A percentile compares a stretch with the other conserved stretches of the same genome.
Evolutionary conservation across 805 yeast species (phyloP).

Genomic region (Schwanniomyces yamadae): DNA sequence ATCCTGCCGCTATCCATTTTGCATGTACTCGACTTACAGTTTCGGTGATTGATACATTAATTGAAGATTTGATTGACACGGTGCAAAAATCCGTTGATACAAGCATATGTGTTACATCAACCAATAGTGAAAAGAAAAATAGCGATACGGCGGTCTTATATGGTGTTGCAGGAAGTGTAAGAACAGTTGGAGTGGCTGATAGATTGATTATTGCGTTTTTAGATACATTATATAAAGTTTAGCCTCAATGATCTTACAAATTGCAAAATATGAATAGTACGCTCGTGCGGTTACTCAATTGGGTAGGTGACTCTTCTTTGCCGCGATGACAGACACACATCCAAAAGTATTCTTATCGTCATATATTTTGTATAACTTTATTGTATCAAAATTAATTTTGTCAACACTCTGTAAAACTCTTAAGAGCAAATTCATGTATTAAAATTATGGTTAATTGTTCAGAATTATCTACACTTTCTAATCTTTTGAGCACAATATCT

Average conservation of each 20-base stretch:
- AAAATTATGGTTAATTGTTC: constrained; percentile 2
- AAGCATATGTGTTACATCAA: constrained; percentile 1
- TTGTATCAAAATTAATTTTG: not conserved
- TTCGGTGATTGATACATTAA: constrained; percentile 58
- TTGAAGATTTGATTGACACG: constrained; percentile 48
- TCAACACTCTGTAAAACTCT: not conserved
- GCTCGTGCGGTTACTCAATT: too few species aligned
- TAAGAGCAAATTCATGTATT: not conserved
- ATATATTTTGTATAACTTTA: not conserved
- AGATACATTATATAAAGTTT: constrained; percentile 70
- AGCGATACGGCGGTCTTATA: constrained; percentile 84
- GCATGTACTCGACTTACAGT: constrained; percentile 79
- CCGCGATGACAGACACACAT: too few species aligned
- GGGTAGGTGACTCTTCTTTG: too few species aligned
- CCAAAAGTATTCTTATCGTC: too few species aligned
- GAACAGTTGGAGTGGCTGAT: constrained; percentile 82
- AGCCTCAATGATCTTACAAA: too few species aligned
- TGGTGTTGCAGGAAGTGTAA: constrained; percentile 92
- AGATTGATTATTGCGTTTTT: constrained; percentile 74
- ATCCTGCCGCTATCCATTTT: constrained; percentile 87
- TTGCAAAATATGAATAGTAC: too few species aligned
- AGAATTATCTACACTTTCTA: constrained; percentile 15
- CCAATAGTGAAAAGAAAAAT: constrained; percentile 25
- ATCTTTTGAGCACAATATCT: constrained; percentile 40
- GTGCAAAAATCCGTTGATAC: constrained; percentile 30